A percentile compares a stretch with the other conserved stretches of the same genome.
Conservation (phyloP, 1,284 basidiomycete species). For the Tetrapyrgos nigripes region DNA sequence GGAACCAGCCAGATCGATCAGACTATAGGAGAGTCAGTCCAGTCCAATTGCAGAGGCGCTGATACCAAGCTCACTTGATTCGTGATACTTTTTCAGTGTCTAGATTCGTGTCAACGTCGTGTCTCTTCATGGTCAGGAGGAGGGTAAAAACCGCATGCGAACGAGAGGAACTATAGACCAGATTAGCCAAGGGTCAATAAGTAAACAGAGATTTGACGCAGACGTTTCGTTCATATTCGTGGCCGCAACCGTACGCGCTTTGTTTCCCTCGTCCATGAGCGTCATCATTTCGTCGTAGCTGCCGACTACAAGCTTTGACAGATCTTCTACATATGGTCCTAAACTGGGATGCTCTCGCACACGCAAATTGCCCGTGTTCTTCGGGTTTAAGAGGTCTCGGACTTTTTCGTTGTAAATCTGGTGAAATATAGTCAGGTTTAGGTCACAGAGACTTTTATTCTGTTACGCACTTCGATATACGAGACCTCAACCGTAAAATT, state of each 20-base stretch:
- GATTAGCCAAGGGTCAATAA: conserved; percentile 12
- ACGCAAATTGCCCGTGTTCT: conserved; percentile 94
- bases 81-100: conserved; percentile 97
- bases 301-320: conserved; percentile 92
- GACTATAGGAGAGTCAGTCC: conserved; percentile 46
- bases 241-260: conserved; percentile 96
- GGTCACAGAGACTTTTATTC: conserved; percentile 1
- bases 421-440: conserved; percentile 7
- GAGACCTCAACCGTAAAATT: conserved; percentile 95
- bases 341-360: conserved; percentile 96
- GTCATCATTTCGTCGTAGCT: conserved; percentile 97
- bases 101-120: conserved; percentile 83
- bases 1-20: conserved; percentile 97
- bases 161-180: conserved; percentile 77
- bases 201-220: conserved; percentile 30
- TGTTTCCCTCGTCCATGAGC: conserved; percentile 99
- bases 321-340: conserved; percentile 97
- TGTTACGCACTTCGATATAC: conserved; percentile 81
- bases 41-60: conserved; percentile 4
- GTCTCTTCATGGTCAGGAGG: conserved; percentile 89
- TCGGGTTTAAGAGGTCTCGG: conserved; percentile 95
- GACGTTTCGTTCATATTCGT: conserved; percentile 99
- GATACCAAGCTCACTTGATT: conserved; percentile 69
- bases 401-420: conserved; percentile 99
- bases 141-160: conserved; percentile 98